phyloP scores from a whole-genome alignment of 176 grass and related monocot species.

The Musa acuminata region DNA sequence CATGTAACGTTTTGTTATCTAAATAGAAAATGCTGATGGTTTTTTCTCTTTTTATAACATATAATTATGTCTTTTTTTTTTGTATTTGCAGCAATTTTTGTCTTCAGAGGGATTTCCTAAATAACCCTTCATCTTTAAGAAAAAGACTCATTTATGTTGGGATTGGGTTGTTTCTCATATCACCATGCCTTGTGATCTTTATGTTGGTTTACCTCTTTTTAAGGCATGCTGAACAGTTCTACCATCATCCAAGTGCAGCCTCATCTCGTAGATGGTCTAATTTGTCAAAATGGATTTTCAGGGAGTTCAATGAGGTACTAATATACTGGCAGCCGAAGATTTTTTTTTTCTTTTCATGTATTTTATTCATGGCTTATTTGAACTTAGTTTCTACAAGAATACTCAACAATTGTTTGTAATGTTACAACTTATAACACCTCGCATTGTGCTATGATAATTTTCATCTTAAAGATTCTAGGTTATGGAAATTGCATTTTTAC shows the following conservation, averaged over 20 bases:
- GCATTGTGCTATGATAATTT: background rate
- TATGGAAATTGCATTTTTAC: background rate
- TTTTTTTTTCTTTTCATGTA: background rate
- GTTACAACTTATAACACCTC: too few relatives aligned
- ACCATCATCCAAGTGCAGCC: slow-evolving; percentile 87
- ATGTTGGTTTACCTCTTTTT: slow-evolving; percentile 92
- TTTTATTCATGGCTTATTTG: background rate
- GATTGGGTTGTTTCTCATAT: slow-evolving; percentile 74
- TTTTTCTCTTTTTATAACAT: too few relatives aligned
- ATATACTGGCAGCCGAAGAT: too few relatives aligned
- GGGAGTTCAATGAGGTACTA: slow-evolving; percentile 94
- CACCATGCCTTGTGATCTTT: slow-evolving; percentile 82
- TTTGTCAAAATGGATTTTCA: slow-evolving; percentile 91
- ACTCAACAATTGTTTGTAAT: background rate
- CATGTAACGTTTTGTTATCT: too few relatives aligned
- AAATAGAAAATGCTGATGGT: too few relatives aligned
- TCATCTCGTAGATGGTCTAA: slow-evolving; percentile 98
- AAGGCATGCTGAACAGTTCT: slow-evolving; percentile 89
- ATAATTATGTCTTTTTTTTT: background rate
- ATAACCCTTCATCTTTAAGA: slow-evolving; percentile 61
- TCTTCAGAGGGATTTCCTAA: slow-evolving; percentile 70
- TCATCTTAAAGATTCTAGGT: background rate
- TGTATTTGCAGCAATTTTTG: slow-evolving; percentile 76
- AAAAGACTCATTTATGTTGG: slow-evolving; percentile 71
- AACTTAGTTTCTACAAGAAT: background rate